phyloP scores from a whole-genome alignment of 2,329 filamentous ascomycete genomes.

The Fusarium xyrophilum region DNA sequence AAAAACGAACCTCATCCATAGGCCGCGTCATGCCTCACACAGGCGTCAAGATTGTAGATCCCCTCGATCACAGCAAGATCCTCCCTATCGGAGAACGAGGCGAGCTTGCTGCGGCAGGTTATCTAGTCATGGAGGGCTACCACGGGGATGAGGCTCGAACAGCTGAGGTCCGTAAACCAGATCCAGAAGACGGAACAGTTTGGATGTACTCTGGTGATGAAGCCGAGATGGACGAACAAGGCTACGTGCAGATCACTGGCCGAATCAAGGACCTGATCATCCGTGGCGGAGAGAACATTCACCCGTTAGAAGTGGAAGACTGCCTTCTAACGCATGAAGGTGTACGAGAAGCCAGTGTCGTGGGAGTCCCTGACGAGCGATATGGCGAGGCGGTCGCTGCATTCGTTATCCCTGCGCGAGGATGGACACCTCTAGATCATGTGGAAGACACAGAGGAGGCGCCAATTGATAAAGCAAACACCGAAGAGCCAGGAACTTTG shows the following conservation, averaged over 20 bases:
- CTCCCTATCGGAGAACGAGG: constrained; percentile 72
- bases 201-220: constrained; percentile 98
- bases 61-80: constrained; percentile 62
- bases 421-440: constrained; percentile 38
- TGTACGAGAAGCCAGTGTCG: constrained; percentile 79
- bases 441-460: constrained; percentile 36
- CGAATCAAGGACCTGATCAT: constrained; percentile 97
- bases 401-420: constrained; percentile 69
- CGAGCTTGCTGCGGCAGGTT: constrained; percentile 84
- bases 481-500: constrained; percentile 47
- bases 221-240: constrained; percentile 80
- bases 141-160: constrained; percentile 78
- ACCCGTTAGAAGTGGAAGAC: constrained; percentile 91
- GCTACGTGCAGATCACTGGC: constrained; percentile 88
- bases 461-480: not conserved
- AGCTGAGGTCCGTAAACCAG: constrained; percentile 64
- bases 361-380: constrained; percentile 80
- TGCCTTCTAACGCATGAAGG: constrained; percentile 76
- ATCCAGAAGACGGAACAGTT: constrained; percentile 58
- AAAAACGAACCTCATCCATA: constrained; percentile 76
- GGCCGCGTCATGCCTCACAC: constrained; percentile 88
- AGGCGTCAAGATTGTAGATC: constrained; percentile 75
- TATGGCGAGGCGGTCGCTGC: constrained; percentile 89
- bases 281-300: constrained; percentile 92
- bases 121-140: constrained; percentile 90